Conservation (phyloP, 192 early-diverging fungal genomes). For the Geosiphon pyriformis region DNA sequence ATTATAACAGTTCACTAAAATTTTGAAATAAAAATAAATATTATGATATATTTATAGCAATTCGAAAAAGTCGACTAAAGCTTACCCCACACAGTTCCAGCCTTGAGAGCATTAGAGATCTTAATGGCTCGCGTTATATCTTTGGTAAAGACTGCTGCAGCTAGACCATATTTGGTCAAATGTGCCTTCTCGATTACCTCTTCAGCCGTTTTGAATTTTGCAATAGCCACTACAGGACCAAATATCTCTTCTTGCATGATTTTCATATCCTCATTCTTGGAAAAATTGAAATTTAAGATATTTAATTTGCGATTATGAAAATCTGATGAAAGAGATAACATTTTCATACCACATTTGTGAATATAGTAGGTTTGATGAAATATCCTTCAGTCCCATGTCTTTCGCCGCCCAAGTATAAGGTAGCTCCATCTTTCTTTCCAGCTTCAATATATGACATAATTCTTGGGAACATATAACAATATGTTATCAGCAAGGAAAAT, state of each 20-base stretch:
- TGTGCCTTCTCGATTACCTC: constrained; percentile 70
- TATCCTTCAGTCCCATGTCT: constrained; percentile 61
- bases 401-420: constrained; percentile 51
- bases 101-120: constrained; percentile 45
- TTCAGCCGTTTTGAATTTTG: constrained; percentile 68
- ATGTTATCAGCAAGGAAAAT: background rate
- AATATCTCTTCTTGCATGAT: constrained; percentile 78
- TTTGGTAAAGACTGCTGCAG: constrained; percentile 69
- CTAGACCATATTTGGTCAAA: constrained; percentile 68
- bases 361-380: constrained; percentile 76
- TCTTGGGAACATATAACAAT: constrained; percentile 7
- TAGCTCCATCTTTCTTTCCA: constrained; percentile 58
- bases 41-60: no score
- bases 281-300: constrained; percentile 9
- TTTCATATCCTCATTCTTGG: constrained; percentile 37
- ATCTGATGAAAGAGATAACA: background rate
- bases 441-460: constrained; percentile 56
- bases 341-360: constrained; percentile 46
- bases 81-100: constrained; percentile 57
- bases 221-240: constrained; percentile 73
- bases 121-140: constrained; percentile 52
- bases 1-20: constrained; percentile 23
- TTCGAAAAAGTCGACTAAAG: no score
- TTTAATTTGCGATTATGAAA: background rate
- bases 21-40: background rate